These are phyloP conservation scores for Trypethelium eluteriae DNA, from an alignment of 495 filamentous ascomycete genomes.

Conservation along the genomic window DNA sequence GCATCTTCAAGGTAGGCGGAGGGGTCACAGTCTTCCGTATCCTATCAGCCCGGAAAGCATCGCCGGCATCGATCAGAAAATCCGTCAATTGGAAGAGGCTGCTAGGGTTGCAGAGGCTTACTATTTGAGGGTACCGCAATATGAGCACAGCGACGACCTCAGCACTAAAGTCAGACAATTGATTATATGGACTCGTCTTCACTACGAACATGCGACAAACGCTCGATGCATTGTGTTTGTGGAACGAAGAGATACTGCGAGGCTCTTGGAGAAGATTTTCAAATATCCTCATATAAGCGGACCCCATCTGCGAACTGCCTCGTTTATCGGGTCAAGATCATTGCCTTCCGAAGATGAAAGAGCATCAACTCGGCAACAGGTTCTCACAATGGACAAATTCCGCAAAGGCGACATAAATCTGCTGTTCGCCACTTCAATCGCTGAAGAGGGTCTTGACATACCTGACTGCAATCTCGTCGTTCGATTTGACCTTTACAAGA, in stretches of 20 bases:
- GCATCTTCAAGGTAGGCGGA: background rate
- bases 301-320: slow-evolving; percentile 54
- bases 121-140: slow-evolving; percentile 40
- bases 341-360: slow-evolving; percentile 46
- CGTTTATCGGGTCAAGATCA: slow-evolving; percentile 55
- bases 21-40: background rate
- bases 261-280: slow-evolving; percentile 60
- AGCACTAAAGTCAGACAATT: slow-evolving; percentile 70
- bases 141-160: slow-evolving; percentile 34
- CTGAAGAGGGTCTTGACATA: slow-evolving; percentile 92
- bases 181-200: slow-evolving; percentile 45
- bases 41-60: slow-evolving; percentile 23
- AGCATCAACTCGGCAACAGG: slow-evolving; percentile 64
- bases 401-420: slow-evolving; percentile 77
- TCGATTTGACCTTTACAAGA: slow-evolving; percentile 81
- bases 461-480: slow-evolving; percentile 91
- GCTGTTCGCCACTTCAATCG: slow-evolving; percentile 81
- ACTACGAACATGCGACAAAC: slow-evolving; percentile 50
- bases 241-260: slow-evolving; percentile 66
- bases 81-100: slow-evolving; percentile 53
- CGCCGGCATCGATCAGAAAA: slow-evolving; percentile 43
- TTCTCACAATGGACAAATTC: slow-evolving; percentile 69
- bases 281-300: slow-evolving; percentile 42
- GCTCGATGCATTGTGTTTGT: slow-evolving; percentile 87
- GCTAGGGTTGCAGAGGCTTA: slow-evolving; percentile 48